Evolutionary conservation across 83 land plant genomes (phyloP).

Genomic region (Diphasiastrum complanatum): DNA sequence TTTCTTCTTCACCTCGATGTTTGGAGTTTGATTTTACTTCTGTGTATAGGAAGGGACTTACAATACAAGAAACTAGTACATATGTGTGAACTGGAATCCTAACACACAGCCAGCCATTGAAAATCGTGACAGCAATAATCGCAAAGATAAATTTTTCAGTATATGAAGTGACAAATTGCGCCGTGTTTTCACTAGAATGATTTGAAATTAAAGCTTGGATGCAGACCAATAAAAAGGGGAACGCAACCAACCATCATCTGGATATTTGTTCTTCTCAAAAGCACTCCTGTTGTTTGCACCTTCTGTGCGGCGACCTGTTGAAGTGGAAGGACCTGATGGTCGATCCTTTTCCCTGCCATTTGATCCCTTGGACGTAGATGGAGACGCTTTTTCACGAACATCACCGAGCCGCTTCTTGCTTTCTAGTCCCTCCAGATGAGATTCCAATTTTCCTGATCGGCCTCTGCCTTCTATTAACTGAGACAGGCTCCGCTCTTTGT

Average conservation of each 20-base stretch:
- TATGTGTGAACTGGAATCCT: too few species aligned
- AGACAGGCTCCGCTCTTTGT: constrained; percentile 17
- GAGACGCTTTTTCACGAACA: constrained; percentile 15
- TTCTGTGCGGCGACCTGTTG: constrained; percentile 4
- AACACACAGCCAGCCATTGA: too few species aligned
- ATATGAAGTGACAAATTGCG: too few species aligned
- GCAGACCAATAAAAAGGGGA: too few species aligned
- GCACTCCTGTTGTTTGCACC: not conserved
- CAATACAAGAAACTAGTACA: too few species aligned
- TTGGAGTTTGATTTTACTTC: too few species aligned
- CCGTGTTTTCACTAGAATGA: too few species aligned
- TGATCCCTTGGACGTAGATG: constrained; percentile 22
- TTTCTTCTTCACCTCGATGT: too few species aligned
- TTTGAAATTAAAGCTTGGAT: too few species aligned
- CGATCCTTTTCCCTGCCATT: constrained; percentile 24
- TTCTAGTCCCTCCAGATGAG: not conserved
- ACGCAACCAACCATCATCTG: constrained; percentile 1
- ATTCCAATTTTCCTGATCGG: constrained; percentile 1
- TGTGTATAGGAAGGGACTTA: too few species aligned
- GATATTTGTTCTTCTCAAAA: constrained; percentile 5
- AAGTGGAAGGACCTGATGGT: constrained; percentile 12
- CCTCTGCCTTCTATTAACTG: constrained; percentile 18
- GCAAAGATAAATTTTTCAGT: too few species aligned
- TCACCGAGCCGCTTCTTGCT: constrained; percentile 22
- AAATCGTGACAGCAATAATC: too few species aligned